Percentiles rank a stretch among this genome's conserved stretches.
Evolutionary conservation across 2,329 filamentous ascomycete species (phyloP).

Genomic region (Alternaria arborescens): DNA sequence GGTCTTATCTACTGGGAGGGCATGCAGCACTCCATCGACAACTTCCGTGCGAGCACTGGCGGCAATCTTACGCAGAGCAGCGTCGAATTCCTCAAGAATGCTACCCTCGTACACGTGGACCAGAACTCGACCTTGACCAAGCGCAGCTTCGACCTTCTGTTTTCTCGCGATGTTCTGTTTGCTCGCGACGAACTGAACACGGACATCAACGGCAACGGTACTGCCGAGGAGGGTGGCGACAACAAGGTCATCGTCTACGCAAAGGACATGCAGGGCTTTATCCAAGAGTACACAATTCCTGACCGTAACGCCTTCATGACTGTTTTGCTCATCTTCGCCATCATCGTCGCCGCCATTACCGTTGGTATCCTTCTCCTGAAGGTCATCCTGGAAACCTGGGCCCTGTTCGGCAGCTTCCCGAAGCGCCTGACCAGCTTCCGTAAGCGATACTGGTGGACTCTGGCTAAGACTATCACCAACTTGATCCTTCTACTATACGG

Average conservation of each 20-base stretch:
- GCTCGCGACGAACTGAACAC: constrained; percentile 59
- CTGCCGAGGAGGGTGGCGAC: constrained; percentile 51
- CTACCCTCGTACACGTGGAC: constrained; percentile 75
- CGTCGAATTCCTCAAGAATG: constrained; percentile 76
- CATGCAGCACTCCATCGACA: constrained; percentile 84
- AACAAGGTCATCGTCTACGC: constrained; percentile 65
- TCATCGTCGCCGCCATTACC: constrained; percentile 82
- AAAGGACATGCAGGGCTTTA: constrained; percentile 80
- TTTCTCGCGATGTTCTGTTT: constrained; percentile 63
- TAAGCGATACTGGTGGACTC: constrained; percentile 93
- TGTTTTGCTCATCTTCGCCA: constrained; percentile 85
- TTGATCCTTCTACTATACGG: constrained; percentile 92
- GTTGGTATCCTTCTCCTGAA: constrained; percentile 90
- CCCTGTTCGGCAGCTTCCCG: constrained; percentile 87
- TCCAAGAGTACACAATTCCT: constrained; percentile 85
- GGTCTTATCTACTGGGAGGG: constrained; percentile 83
- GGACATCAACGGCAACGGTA: constrained; percentile 46
- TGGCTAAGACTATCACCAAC: constrained; percentile 87
- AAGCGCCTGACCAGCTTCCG: constrained; percentile 82
- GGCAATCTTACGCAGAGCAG: constrained; percentile 86
- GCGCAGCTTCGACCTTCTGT: constrained; percentile 61
- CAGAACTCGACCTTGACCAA: constrained; percentile 65
- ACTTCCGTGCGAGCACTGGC: constrained; percentile 80
- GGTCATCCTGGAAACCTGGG: constrained; percentile 89
- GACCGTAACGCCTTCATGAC: constrained; percentile 96